These are phyloP conservation scores for Calocybe gambosa DNA, from an alignment of 1,284 basidiomycete genomes.

Conservation along the genomic window DNA sequence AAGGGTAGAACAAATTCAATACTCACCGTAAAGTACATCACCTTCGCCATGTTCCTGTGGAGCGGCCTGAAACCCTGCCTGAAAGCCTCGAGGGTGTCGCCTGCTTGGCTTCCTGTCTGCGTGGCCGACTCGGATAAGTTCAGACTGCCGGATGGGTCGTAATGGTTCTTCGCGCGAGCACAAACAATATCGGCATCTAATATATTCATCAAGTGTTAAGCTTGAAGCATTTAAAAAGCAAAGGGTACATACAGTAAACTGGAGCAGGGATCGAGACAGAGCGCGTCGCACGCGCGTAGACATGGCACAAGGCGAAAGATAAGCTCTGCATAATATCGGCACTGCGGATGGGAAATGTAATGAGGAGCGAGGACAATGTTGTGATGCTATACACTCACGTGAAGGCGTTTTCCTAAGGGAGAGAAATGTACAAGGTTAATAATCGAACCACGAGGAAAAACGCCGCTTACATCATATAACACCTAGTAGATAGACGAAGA, in stretches of 20 bases:
- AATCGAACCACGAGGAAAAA: neutral
- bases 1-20: no score
- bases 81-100: slow-evolving; percentile 22
- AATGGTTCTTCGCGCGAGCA: slow-evolving; percentile 36
- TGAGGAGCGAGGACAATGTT: neutral
- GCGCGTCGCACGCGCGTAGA: slow-evolving; percentile 74
- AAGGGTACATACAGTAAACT: slow-evolving; percentile 60
- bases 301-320: slow-evolving; percentile 72
- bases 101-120: slow-evolving; percentile 9
- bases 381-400: slow-evolving; percentile 16
- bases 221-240: neutral
- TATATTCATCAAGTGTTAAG: slow-evolving; percentile 6
- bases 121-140: slow-evolving; percentile 26
- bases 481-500: no score
- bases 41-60: slow-evolving; percentile 21
- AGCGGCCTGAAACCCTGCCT: slow-evolving; percentile 23
- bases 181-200: slow-evolving; percentile 59
- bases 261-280: slow-evolving; percentile 81
- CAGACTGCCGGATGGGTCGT: slow-evolving; percentile 23
- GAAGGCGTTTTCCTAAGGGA: slow-evolving; percentile 24
- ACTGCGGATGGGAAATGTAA: slow-evolving; percentile 24
- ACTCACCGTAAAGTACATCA: slow-evolving; percentile 28
- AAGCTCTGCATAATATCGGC: slow-evolving; percentile 62
- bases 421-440: neutral
- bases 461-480: slow-evolving; percentile 29